Conservation (phyloP, 257 asterid species). For the Fraxinus pennsylvanica region DNA sequence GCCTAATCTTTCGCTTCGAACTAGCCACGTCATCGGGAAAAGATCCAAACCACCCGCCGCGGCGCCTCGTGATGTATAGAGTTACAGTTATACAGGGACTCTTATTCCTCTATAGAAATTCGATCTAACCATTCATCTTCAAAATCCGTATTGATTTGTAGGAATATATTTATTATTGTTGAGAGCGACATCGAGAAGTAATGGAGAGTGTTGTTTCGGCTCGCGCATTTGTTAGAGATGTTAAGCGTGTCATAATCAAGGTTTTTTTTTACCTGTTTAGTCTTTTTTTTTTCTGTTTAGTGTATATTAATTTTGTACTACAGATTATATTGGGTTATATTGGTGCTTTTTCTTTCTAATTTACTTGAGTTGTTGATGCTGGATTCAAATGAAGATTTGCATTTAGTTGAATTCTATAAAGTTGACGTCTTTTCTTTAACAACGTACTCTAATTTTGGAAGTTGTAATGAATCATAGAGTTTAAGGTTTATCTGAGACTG, state of each 20-base stretch:
- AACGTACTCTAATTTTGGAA: not conserved
- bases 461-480: not conserved
- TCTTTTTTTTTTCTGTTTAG: not conserved
- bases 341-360: not conserved
- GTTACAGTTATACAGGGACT: not conserved
- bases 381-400: not conserved
- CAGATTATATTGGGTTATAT: not conserved
- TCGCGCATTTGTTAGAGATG: slow-evolving; percentile 51
- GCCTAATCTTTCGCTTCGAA: not conserved
- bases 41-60: not conserved
- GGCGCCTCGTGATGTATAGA: not conserved
- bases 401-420: not conserved
- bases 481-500: not conserved
- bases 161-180: not conserved
- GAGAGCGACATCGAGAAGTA: not conserved
- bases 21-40: not conserved
- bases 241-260: slow-evolving; percentile 56
- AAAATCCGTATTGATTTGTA: not conserved
- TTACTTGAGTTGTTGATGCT: not conserved
- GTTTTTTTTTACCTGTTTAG: slow-evolving; percentile 1
- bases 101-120: not conserved
- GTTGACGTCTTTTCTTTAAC: not conserved
- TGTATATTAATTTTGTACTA: not conserved
- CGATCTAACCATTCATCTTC: not conserved
- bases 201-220: slow-evolving; percentile 45